Conservation (phyloP, 345 rosid genomes). For the Litchi chinensis region DNA sequence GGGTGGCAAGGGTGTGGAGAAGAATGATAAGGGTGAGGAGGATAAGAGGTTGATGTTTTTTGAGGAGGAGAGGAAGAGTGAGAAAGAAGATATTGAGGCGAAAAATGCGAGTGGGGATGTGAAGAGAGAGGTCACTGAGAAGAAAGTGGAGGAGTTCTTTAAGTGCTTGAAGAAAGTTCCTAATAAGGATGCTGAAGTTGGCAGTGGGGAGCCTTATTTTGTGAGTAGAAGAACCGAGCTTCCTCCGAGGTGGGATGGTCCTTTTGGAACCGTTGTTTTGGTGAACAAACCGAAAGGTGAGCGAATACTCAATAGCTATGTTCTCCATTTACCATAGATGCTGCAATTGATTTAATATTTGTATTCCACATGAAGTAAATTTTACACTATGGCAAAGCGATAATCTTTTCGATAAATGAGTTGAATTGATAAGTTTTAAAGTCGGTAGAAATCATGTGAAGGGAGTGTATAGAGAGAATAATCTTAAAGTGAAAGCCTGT, state of each 20-base stretch:
- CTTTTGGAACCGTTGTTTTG: constrained; percentile 77
- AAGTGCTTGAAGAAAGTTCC: constrained; percentile 80
- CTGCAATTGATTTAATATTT: constrained; percentile 1
- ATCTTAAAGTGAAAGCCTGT: not conserved
- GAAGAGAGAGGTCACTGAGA: constrained; percentile 55
- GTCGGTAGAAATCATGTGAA: not conserved
- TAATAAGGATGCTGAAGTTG: constrained; percentile 50
- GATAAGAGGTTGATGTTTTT: constrained; percentile 67
- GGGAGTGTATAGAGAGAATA: not conserved
- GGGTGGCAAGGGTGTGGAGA: constrained; percentile 29
- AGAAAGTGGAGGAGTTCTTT: constrained; percentile 87
- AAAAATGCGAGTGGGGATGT: constrained; percentile 22
- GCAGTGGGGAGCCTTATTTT: constrained; percentile 68
- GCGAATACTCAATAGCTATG: not conserved
- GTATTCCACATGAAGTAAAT: not conserved
- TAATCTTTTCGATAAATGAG: not conserved
- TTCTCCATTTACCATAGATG: not conserved
- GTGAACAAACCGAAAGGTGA: constrained; percentile 94
- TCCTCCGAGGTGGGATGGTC: constrained; percentile 90
- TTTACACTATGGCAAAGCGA: not conserved
- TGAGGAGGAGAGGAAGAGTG: constrained; percentile 48
- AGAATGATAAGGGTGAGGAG: constrained; percentile 29
- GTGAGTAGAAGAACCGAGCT: constrained; percentile 71
- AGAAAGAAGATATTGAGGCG: constrained; percentile 5
- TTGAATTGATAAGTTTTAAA: not conserved